Evolutionary conservation across 2,329 filamentous ascomycete genomes (phyloP).

Genomic region (Xylaria sp.): DNA sequence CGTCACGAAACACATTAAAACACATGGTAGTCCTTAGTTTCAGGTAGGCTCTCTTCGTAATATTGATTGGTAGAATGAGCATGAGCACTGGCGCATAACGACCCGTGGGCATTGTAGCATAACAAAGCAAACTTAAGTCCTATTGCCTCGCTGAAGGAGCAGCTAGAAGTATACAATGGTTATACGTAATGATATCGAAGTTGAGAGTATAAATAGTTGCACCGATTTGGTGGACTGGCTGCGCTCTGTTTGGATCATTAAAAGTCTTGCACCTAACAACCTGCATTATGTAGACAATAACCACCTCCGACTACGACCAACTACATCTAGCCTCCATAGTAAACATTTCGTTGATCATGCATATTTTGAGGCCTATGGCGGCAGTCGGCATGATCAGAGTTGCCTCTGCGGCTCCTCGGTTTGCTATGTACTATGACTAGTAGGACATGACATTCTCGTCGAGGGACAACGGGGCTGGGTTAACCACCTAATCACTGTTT

Average conservation of each 20-base stretch:
- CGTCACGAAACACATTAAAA: slow-evolving; percentile 4
- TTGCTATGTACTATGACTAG: slow-evolving; percentile 39
- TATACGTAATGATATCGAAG: neutral
- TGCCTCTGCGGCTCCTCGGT: slow-evolving; percentile 31
- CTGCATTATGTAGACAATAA: neutral
- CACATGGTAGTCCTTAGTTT: slow-evolving; percentile 1
- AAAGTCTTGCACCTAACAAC: neutral
- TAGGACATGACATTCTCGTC: slow-evolving; percentile 34
- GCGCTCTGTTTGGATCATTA: neutral
- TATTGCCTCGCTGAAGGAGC: neutral
- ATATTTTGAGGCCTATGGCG: slow-evolving; percentile 28
- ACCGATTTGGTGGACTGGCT: no score
- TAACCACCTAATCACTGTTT: slow-evolving; percentile 41
- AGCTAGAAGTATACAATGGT: neutral
- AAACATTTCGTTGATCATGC: slow-evolving; percentile 25
- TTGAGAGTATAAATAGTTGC: neutral
- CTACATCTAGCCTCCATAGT: no score
- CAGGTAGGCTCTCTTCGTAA: neutral
- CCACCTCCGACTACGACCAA: neutral
- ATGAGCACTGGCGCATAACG: neutral
- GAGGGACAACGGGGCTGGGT: slow-evolving; percentile 33
- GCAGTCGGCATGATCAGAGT: slow-evolving; percentile 23
- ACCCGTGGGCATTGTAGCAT: neutral
- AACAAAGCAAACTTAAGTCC: neutral
- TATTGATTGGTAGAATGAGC: neutral